These are phyloP conservation scores for Xanthoconium stramineum DNA, from an alignment of 768 basidiomycete species.

Conservation along the genomic window DNA sequence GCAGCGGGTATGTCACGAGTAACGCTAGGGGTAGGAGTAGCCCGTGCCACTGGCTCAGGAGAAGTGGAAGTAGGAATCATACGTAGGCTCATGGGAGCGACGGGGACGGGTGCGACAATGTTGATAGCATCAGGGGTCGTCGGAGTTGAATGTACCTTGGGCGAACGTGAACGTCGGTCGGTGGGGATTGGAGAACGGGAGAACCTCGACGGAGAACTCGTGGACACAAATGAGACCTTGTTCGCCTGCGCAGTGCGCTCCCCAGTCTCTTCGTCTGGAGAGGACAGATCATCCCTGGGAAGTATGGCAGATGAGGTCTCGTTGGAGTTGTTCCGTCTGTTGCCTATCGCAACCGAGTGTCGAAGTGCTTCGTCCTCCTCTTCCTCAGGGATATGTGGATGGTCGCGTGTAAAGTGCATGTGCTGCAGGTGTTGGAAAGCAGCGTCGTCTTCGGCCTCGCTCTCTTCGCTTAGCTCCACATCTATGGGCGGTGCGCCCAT, in stretches of 20 bases:
- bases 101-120: slow-evolving; percentile 24
- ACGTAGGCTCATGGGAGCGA: slow-evolving; percentile 14
- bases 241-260: slow-evolving; percentile 17
- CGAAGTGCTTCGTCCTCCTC: slow-evolving; percentile 50
- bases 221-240: slow-evolving; percentile 11
- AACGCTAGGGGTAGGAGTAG: slow-evolving; percentile 23
- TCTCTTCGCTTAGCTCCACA: slow-evolving; percentile 77
- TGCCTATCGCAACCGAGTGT: slow-evolving; percentile 22
- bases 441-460: slow-evolving; percentile 57
- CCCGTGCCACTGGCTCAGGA: slow-evolving; percentile 18
- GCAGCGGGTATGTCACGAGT: slow-evolving; percentile 28
- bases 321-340: slow-evolving; percentile 20
- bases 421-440: slow-evolving; percentile 34
- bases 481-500: slow-evolving; percentile 60
- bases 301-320: slow-evolving; percentile 35
- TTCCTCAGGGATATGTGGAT: slow-evolving; percentile 68
- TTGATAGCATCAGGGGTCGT: slow-evolving; percentile 26
- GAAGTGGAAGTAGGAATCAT: slow-evolving; percentile 24
- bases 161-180: slow-evolving; percentile 21
- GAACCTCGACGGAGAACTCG: slow-evolving; percentile 16
- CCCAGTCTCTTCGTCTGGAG: slow-evolving; percentile 8
- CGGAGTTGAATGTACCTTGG: slow-evolving; percentile 24
- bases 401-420: slow-evolving; percentile 41
- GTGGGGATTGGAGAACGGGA: slow-evolving; percentile 19
- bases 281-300: slow-evolving; percentile 17